Percentiles rank a stretch among this genome's conserved stretches.
Conservation (phyloP, 73 alveolate species). For the Blepharisma stoltei region DNA sequence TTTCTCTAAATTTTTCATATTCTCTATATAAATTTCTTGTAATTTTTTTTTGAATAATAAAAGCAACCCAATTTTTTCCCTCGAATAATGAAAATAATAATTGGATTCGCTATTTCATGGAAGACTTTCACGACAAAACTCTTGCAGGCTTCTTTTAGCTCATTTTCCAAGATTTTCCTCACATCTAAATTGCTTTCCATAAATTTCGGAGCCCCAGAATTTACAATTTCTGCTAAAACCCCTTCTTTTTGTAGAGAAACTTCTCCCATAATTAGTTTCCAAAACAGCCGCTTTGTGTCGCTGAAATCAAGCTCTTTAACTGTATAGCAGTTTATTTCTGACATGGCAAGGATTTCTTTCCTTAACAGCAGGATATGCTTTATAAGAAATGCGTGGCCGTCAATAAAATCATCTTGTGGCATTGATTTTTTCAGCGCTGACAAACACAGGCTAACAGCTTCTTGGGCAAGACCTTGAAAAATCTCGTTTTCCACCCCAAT, state of each 20-base stretch:
- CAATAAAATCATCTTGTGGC: conserved; percentile 16
- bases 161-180: not conserved
- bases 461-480: not conserved
- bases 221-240: conserved; percentile 26
- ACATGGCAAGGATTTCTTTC: not conserved
- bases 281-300: conserved; percentile 13
- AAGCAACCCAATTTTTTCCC: too few relatives aligned
- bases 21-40: too few relatives aligned
- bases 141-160: not conserved
- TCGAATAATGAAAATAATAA: not conserved
- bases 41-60: too few relatives aligned
- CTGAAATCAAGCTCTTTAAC: conserved; percentile 8
- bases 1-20: too few relatives aligned
- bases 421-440: not conserved
- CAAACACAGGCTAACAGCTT: not conserved
- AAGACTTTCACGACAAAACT: not conserved
- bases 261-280: conserved; percentile 25
- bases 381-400: conserved; percentile 7
- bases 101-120: conserved; percentile 20
- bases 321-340: not conserved
- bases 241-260: conserved; percentile 21
- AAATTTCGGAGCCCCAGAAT: conserved; percentile 12
- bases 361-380: not conserved
- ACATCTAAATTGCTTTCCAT: not conserved
- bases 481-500: not conserved